Percentiles rank a stretch among this genome's conserved stretches.
Evolutionary conservation across 2,329 filamentous ascomycete species (phyloP).

Genomic region (Colletotrichum euphorbiae): DNA sequence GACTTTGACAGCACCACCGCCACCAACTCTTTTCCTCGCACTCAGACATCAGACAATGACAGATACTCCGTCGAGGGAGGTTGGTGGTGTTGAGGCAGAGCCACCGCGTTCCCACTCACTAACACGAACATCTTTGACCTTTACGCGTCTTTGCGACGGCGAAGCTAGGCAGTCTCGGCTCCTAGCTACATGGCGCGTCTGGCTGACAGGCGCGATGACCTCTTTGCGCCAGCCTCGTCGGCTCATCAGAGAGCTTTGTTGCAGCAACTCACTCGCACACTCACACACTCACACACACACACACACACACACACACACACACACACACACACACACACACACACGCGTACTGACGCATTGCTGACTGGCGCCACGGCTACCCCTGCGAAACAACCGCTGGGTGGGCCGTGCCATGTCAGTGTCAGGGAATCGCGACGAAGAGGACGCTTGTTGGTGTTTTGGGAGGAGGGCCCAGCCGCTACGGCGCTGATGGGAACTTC

Average conservation of each 20-base stretch:
- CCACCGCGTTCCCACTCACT: background rate
- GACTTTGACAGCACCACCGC: slow-evolving; percentile 24
- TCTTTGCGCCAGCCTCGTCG: slow-evolving; percentile 16
- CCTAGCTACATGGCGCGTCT: background rate
- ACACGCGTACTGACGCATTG: slow-evolving; percentile 3
- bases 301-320: background rate
- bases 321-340: background rate
- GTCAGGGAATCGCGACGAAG: background rate
- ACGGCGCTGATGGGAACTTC: background rate
- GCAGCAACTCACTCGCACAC: slow-evolving; percentile 1
- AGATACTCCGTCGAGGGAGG: background rate
- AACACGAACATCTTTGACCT: background rate
- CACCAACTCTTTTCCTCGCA: slow-evolving; percentile 18
- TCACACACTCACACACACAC: background rate
- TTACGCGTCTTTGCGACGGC: slow-evolving; percentile 2
- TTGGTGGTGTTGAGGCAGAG: background rate
- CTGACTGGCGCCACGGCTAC: slow-evolving; percentile 21
- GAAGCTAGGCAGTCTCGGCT: background rate
- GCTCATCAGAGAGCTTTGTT: background rate
- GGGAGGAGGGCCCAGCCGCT: too few relatives aligned
- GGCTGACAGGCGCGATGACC: background rate
- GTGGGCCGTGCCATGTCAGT: slow-evolving; percentile 31
- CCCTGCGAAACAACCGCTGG: slow-evolving; percentile 27
- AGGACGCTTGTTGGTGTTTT: slow-evolving; percentile 11
- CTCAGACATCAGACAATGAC: slow-evolving; percentile 3